Base-by-base conservation (phyloP, 768 basidiomycete genomes). In the Thelephora aurantiotincta region DNA sequence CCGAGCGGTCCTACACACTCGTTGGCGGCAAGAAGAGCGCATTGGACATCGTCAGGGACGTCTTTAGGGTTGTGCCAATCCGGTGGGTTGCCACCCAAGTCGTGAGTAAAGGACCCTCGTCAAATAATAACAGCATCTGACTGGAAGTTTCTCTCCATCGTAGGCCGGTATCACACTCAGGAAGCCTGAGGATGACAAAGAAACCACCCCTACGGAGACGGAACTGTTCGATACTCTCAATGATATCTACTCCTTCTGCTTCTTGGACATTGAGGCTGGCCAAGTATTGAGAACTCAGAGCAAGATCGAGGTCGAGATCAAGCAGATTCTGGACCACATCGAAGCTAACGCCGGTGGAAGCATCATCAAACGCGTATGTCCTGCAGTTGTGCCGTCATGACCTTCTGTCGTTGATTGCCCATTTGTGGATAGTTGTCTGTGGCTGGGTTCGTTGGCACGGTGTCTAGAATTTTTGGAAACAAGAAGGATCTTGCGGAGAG, bases 131-230 rank as follows among this genome's bases (percentile, higher is more conserved):
- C 51, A 42, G 48, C 34, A n/a, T 44, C 26, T 45, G 45, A 26
- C 45, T 14, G 3, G 18, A 30, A 9, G 26, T 14, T 14, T 11
- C 38, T 41, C 11, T 41, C 22, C 18, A n/a, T 14, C 9, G 35
- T 54, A 88, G 85, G 80, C 78, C 48, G 84, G 84, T 12, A 78
- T 90, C 49, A 60, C 68, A n/a, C 65, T 89, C 47, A 85, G 81
- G 63, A 74, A 72, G 1, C 16, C 16, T 14, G 71, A 71, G 47
- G 54, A 69, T 2, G 58, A 70, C 12, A 66, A 68, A 19, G 55
- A 67, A n/a, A 85, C 80, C n/a, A 63, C 65, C 33, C 84, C 76
- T 55, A 80, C 80, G 2, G 69, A 79, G 30, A 54, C 63, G 37
- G 73, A 84, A 55, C 63, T 90, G 38, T 83, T 73, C 52, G 61